phyloP scores from a whole-genome alignment of 192 early-diverging fungal genomes.

The Cetraspora pellucida region DNA sequence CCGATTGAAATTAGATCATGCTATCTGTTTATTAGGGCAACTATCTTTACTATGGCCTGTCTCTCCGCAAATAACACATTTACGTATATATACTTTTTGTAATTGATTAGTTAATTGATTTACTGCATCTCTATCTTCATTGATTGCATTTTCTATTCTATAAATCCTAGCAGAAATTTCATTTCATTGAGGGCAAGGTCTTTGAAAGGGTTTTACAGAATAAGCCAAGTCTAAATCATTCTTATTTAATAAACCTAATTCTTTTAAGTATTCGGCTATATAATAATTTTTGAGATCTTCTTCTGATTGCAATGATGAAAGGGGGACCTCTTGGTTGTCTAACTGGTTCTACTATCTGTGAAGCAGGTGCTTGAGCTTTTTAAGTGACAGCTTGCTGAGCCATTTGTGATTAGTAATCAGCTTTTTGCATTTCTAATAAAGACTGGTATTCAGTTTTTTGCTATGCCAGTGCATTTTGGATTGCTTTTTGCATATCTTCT shows the following conservation, averaged over 20 bases:
- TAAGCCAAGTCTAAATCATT: neutral
- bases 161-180: neutral
- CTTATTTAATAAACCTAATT: neutral
- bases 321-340: neutral
- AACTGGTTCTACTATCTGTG: neutral
- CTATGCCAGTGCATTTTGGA: neutral
- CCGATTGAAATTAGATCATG: too few species aligned
- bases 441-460: neutral
- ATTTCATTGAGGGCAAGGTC: neutral
- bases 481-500: neutral
- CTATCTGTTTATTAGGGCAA: too few species aligned
- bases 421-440: slow-evolving; percentile 6
- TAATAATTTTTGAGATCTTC: neutral
- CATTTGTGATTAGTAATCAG: neutral
- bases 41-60: neutral
- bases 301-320: neutral
- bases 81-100: neutral
- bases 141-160: neutral
- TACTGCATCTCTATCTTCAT: neutral
- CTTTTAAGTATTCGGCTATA: too few species aligned
- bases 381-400: too few species aligned
- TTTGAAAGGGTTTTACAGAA: neutral
- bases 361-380: neutral
- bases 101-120: neutral
- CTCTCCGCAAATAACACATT: neutral